Conservation (phyloP, 2,329 filamentous ascomycete genomes). For the Colletotrichum salicis region DNA sequence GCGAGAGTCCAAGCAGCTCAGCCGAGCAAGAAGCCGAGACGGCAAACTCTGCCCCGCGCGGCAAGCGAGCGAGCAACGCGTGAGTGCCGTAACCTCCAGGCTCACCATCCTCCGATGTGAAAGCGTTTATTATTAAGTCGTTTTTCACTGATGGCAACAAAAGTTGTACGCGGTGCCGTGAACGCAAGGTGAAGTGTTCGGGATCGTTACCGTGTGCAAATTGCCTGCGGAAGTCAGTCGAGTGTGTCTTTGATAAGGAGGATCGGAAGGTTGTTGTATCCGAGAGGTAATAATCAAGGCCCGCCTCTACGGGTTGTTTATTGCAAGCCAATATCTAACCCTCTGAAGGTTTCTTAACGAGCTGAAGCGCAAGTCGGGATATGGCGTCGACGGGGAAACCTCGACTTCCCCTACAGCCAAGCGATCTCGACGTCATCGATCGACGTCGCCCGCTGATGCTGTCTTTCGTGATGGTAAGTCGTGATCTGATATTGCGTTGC, state of each 20-base stretch:
- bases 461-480: background rate
- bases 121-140: background rate
- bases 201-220: conserved; percentile 21
- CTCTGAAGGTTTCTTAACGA: conserved; percentile 9
- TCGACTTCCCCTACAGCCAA: background rate
- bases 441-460: background rate
- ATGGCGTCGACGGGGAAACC: background rate
- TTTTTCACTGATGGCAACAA: background rate
- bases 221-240: conserved; percentile 13
- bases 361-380: conserved; percentile 24
- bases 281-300: conserved; percentile 5
- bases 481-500: too few species aligned
- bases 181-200: conserved; percentile 28
- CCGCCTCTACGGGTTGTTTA: too few species aligned
- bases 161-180: conserved; percentile 25
- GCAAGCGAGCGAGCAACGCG: conserved; percentile 16
- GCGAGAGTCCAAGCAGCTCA: background rate
- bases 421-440: conserved; percentile 6
- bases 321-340: too few species aligned
- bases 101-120: background rate
- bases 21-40: conserved; percentile 1
- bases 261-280: conserved; percentile 30
- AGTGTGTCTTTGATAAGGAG: conserved; percentile 29
- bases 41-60: background rate
- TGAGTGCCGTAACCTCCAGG: background rate